phyloP scores from a whole-genome alignment of 306 rosid genomes.

The Luffa acutangula region DNA sequence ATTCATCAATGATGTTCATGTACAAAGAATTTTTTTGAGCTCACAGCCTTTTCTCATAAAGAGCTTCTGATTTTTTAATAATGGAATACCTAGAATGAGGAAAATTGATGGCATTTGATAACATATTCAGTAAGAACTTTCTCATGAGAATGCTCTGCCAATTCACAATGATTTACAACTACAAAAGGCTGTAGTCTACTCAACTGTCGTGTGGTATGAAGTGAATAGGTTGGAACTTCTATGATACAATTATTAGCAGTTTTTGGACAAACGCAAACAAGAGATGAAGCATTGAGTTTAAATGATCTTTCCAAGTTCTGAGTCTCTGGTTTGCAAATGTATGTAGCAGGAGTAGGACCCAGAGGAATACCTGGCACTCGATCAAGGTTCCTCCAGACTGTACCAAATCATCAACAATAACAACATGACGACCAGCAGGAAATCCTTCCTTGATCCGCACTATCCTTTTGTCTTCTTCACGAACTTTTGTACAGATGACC shows the following conservation, averaged over 20 bases:
- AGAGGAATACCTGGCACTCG: conserved; percentile 71
- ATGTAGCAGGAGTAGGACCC: background rate
- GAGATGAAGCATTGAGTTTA: background rate
- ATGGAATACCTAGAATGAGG: background rate
- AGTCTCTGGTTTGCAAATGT: background rate
- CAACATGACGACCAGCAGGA: conserved; percentile 78
- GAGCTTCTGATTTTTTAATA: background rate
- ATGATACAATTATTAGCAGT: background rate
- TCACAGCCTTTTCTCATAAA: background rate
- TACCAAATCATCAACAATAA: conserved; percentile 94
- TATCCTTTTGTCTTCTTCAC: conserved; percentile 89
- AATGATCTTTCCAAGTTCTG: background rate
- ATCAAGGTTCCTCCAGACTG: conserved; percentile 95
- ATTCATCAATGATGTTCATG: background rate
- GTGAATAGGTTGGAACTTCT: background rate
- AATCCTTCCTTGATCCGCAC: conserved; percentile 91
- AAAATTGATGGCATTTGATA: background rate
- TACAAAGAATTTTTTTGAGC: background rate
- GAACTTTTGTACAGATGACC: conserved; percentile 91
- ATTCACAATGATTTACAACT: background rate
- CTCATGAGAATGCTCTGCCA: background rate
- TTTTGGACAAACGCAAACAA: background rate
- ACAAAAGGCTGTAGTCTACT: background rate
- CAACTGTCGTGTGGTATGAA: background rate
- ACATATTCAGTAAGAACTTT: background rate